A percentile compares a stretch with the other conserved stretches of the same genome.
Conservation (phyloP, 768 basidiomycete species). For the Asterophora lycoperdoides region DNA sequence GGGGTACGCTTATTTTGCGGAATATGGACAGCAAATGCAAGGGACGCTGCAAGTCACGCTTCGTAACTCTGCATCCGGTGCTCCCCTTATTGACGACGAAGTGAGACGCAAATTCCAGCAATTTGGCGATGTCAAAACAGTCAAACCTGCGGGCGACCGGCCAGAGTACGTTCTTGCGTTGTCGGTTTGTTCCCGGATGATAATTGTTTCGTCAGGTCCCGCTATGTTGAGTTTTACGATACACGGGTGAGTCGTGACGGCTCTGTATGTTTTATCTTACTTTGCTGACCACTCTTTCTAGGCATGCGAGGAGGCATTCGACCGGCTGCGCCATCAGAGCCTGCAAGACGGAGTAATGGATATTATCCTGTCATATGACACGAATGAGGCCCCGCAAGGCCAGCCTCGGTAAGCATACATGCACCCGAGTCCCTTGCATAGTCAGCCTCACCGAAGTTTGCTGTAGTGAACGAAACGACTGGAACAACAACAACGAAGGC, state of each 20-base stretch:
- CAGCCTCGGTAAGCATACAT: conserved; percentile 15
- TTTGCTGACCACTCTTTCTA: conserved; percentile 22
- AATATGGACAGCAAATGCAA: conserved; percentile 56
- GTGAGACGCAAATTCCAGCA: conserved; percentile 82
- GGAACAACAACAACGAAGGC: conserved; percentile 24
- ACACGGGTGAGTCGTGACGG: conserved; percentile 52
- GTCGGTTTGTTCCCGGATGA: neutral
- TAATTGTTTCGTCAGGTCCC: conserved; percentile 51
- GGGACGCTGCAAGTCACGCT: conserved; percentile 81
- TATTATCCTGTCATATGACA: conserved; percentile 83
- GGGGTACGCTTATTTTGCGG: neutral
- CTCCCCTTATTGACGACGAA: conserved; percentile 78
- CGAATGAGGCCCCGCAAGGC: conserved; percentile 42
- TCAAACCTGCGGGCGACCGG: conserved; percentile 62
- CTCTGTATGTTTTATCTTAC: conserved; percentile 8
- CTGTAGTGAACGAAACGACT: conserved; percentile 25
- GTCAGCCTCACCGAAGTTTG: too few species aligned
- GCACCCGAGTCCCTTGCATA: too few species aligned
- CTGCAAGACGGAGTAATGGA: conserved; percentile 87
- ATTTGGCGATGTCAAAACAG: conserved; percentile 85
- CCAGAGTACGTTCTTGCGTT: conserved; percentile 42
- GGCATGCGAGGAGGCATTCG: conserved; percentile 77
- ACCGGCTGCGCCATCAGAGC: conserved; percentile 73
- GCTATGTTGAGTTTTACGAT: conserved; percentile 93
- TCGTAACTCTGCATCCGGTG: conserved; percentile 62